Evolutionary conservation across 257 asterid genomes (phyloP), one percentile per base, ranked within the genome.

Genomic region (Schizonepeta tenuifolia): DNA sequence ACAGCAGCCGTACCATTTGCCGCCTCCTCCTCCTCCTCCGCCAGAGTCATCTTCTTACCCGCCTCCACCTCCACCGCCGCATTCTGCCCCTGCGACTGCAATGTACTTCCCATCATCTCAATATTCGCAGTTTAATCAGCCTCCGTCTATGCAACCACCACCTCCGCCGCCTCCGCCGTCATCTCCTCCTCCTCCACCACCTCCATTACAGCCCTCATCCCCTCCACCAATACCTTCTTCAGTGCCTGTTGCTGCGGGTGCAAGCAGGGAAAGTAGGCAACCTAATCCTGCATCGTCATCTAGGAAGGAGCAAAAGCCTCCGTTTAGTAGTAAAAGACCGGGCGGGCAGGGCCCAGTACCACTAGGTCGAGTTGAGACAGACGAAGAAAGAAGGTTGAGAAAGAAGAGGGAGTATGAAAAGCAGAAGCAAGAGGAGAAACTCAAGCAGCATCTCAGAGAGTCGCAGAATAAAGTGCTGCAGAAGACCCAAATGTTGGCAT

Each of bases 321-420:
- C 95, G n/a, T 82, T 75, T 47, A 74, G 26, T 55, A 73, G 79
- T 51, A 92, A 83, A 70, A 87, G 77, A 74, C 13, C 83, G 2
- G 67, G 79, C 43, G 90, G 88, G 63, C 87, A 65, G 28, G 92
- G 79, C 15, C 83, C 75, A 55, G 62, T 20, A 9, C 24, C 57
- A 51, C 3, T 73, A 26, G 85, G 83, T 71, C 83, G 89, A 78
- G 83, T 73, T 66, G 98, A 95, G 89, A 90, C 92, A 6, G 99
- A 92, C 82, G 98, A 89, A 31, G 99, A 94, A 82, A 88, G 97
- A 76, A 89, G 98, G 83, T 35, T 84, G 82, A 81, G 97, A 72
- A 89, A 89, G 84, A 91, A 79, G 83, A 84, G 80, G 77, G 97
- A 91, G 56, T 85, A 76, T n/a, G 97, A 94, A 77, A 91, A 83